Percentiles rank a stretch among this genome's conserved stretches.
phyloP scores from a whole-genome alignment of 78 protist species.

The Neovahlkampfia damariscottae region DNA sequence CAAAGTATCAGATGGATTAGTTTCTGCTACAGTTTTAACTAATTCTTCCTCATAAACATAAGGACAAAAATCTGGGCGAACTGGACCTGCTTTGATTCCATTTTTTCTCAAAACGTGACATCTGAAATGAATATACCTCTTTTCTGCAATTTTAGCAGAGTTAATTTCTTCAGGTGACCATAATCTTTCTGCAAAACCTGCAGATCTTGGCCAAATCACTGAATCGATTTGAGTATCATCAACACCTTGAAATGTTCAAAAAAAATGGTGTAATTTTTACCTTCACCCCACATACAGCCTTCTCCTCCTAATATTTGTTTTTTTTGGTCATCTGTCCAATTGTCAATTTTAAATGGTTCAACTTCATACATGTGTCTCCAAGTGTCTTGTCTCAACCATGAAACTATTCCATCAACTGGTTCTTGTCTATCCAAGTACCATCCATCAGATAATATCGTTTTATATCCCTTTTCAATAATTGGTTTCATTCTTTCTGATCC shows the following conservation, averaged over 20 bases:
- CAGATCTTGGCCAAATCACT: not conserved
- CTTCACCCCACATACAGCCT: constrained; percentile 9
- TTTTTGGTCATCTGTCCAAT: not conserved
- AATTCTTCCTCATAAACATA: no score
- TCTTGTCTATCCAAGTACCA: not conserved
- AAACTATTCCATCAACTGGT: constrained; percentile 2
- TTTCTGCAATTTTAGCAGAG: not conserved
- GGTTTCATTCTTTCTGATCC: not conserved
- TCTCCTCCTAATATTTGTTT: not conserved
- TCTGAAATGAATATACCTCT: not conserved
- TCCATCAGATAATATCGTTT: not conserved
- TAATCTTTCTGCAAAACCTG: not conserved
- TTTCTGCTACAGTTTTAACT: no score
- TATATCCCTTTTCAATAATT: not conserved
- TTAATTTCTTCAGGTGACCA: not conserved
- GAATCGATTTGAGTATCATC: no score
- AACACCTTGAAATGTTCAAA: no score
- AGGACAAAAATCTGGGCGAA: not conserved
- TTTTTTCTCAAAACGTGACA: not conserved
- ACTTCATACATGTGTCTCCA: not conserved
- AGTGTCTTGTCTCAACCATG: not conserved
- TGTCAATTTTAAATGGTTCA: not conserved
- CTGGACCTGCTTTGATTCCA: not conserved
- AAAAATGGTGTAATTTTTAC: not conserved
- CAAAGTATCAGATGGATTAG: no score